phyloP scores from a whole-genome alignment of 495 filamentous ascomycete species.

The Cetradonia linearis region DNA sequence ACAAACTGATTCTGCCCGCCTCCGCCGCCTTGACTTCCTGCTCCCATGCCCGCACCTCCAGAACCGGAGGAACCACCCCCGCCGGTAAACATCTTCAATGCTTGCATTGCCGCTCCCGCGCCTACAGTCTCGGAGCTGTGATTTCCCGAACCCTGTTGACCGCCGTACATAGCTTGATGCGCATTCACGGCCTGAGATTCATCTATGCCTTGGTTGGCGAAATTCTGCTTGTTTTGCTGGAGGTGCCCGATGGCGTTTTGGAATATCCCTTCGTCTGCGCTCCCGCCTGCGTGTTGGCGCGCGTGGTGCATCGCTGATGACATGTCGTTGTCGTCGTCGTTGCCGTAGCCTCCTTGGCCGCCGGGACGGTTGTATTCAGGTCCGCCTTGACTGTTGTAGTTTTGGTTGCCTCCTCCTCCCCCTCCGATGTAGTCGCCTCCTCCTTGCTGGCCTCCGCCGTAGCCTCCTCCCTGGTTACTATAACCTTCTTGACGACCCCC shows the following conservation, averaged over 20 bases:
- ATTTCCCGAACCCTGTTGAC: conserved; percentile 22
- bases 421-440: conserved; percentile 6
- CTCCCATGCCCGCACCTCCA: conserved; percentile 30
- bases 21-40: conserved; percentile 20
- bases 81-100: conserved; percentile 55
- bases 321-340: conserved; percentile 35
- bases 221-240: conserved; percentile 32
- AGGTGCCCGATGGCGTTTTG: conserved; percentile 39
- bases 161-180: conserved; percentile 48
- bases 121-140: conserved; percentile 41
- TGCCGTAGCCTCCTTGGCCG: conserved; percentile 20
- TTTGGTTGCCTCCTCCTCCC: conserved; percentile 3
- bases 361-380: conserved; percentile 17
- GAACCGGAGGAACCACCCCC: conserved; percentile 14
- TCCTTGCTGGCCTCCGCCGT: conserved; percentile 7
- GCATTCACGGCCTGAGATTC: conserved; percentile 45
- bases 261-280: conserved; percentile 37
- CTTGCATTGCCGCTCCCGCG: conserved; percentile 55
- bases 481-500: neutral
- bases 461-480: neutral
- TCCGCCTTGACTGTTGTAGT: conserved; percentile 16
- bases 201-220: conserved; percentile 39
- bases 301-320: conserved; percentile 41
- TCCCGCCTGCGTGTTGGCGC: conserved; percentile 29
- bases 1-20: conserved; percentile 50